Evolutionary conservation across 768 basidiomycete genomes (phyloP).

Genomic region (Psilocybe azurescens): DNA sequence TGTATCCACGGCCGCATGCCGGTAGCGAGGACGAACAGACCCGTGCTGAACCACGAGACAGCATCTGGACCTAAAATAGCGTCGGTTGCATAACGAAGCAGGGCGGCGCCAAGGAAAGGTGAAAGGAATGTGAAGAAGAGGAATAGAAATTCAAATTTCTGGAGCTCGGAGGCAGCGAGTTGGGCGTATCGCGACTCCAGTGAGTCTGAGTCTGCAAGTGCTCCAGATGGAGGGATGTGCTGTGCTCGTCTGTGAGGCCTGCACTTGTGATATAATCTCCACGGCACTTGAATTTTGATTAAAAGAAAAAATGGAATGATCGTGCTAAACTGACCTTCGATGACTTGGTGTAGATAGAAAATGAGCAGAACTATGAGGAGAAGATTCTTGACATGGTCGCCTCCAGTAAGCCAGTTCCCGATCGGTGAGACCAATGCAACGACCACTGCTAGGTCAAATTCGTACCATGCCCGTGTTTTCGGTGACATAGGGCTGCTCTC

Average conservation of each 20-base stretch:
- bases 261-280: slow-evolving; percentile 64
- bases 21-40: slow-evolving; percentile 80
- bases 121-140: slow-evolving; percentile 64
- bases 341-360: slow-evolving; percentile 82
- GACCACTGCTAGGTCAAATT: slow-evolving; percentile 73
- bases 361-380: slow-evolving; percentile 72
- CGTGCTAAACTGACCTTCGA: slow-evolving; percentile 61
- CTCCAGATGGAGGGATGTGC: slow-evolving; percentile 23
- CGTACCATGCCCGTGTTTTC: slow-evolving; percentile 59
- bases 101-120: slow-evolving; percentile 69
- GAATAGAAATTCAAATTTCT: slow-evolving; percentile 64
- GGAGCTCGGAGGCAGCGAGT: slow-evolving; percentile 65
- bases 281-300: slow-evolving; percentile 54
- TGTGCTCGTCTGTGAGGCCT: slow-evolving; percentile 50
- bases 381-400: slow-evolving; percentile 77
- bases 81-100: slow-evolving; percentile 65
- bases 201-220: slow-evolving; percentile 28
- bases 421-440: slow-evolving; percentile 77
- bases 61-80: slow-evolving; percentile 58
- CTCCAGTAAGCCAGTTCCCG: slow-evolving; percentile 82
- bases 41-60: slow-evolving; percentile 84
- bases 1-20: slow-evolving; percentile 84
- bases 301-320: background rate
- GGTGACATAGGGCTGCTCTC: slow-evolving; percentile 26
- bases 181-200: slow-evolving; percentile 41